Base-by-base conservation (phyloP, 345 rosid genomes). In the Moricandia moricandioides region DNA sequence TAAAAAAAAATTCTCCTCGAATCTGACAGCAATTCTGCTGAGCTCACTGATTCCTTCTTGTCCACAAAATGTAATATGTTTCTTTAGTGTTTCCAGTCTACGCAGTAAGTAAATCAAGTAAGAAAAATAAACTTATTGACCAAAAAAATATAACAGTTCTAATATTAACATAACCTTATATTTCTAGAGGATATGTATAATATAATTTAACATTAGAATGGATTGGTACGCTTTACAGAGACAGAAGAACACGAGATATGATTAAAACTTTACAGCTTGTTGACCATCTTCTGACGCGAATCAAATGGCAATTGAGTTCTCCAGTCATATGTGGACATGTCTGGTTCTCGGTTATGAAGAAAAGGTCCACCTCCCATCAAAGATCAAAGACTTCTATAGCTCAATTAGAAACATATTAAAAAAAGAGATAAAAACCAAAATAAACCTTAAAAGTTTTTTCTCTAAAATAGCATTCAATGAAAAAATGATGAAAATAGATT, bases 31-130 rank as follows among this genome's bases (percentile, higher is more conserved):
- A 65, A 89, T 82, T 75, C 84, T 84, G 74, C 67, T 82, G 24
- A 88, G 85, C 75, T 89, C 91, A 52, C 71, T 74, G 34, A 83
- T 17, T 71, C 90, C 95, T 4, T 87, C 91, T 68, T 80, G 81
- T 4, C 86, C 89, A 84, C 86, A 79, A 81, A 78, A 62, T 29
- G 91, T 86, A 69, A 88, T 83, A 14, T 74, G 85, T 63, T 77
- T 81, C 79, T 73, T 82, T 60, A 90, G 77, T 54, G 86, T 84
- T 1, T 83, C 92, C 78, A 76, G 69, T 79, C 98, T 92, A 68
- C 18, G 49, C 45, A 30, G 33, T 30, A 21, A 21, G 24, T 21
- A 21, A 21, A 21, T 21, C 47, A 11, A 39, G 47, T 39, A 39
- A 39, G 47, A 39, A 39, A 13, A 39, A 39, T 39, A 56, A 24